Percentiles rank a stretch among this genome's conserved stretches.
Evolutionary conservation across 495 filamentous ascomycete genomes (phyloP).

Genomic region (Aspergillus carlsbadensis): DNA sequence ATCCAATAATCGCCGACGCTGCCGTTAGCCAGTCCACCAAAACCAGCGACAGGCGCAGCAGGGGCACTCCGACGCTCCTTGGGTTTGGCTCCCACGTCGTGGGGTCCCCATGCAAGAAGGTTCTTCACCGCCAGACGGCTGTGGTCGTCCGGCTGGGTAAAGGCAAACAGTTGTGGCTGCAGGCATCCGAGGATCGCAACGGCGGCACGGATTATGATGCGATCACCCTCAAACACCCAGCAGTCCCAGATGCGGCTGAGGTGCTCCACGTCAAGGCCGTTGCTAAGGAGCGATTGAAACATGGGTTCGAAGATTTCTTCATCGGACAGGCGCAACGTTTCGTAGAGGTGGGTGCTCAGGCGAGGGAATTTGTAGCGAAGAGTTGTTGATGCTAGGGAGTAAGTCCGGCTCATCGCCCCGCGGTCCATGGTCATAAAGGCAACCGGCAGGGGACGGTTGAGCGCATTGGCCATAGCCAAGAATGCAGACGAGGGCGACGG

Average conservation of each 20-base stretch:
- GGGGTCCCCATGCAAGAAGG: constrained; percentile 55
- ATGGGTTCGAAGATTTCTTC: constrained; percentile 56
- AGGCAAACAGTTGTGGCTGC: constrained; percentile 62
- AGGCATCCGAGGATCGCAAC: constrained; percentile 67
- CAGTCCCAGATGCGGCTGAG: constrained; percentile 87
- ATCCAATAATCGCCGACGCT: constrained; percentile 47
- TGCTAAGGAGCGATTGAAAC: constrained; percentile 57
- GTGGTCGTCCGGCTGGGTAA: constrained; percentile 43
- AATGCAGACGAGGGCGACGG: constrained; percentile 72
- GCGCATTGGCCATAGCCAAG: constrained; percentile 76
- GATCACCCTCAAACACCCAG: constrained; percentile 90
- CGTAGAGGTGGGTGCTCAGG: constrained; percentile 66
- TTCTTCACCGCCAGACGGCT: constrained; percentile 34
- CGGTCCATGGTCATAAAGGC: constrained; percentile 82
- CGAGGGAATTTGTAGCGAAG: constrained; percentile 70
- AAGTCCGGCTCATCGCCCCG: constrained; percentile 67
- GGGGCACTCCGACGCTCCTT: constrained; percentile 45
- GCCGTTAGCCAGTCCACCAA: constrained; percentile 37
- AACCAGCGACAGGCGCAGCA: constrained; percentile 32
- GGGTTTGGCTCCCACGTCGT: constrained; percentile 33
- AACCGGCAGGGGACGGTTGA: constrained; percentile 85
- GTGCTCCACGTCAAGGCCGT: constrained; percentile 66
- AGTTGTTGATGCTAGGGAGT: constrained; percentile 67
- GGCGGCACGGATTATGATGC: constrained; percentile 72
- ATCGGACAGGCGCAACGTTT: constrained; percentile 42